phyloP scores from a whole-genome alignment of 2,329 filamentous ascomycete genomes.

The Fusarium albidum region DNA sequence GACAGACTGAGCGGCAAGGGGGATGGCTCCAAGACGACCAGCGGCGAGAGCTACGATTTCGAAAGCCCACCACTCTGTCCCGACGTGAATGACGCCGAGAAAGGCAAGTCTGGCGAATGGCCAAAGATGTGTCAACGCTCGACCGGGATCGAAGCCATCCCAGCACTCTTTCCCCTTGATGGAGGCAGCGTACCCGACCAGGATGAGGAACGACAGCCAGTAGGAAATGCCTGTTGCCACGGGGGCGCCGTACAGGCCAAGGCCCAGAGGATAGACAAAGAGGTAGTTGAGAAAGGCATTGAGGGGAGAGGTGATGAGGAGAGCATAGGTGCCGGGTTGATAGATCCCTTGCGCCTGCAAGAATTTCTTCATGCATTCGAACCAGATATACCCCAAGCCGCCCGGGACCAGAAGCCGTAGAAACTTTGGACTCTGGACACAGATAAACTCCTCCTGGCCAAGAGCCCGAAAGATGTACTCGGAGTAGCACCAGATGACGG shows the following conservation, averaged over 20 bases:
- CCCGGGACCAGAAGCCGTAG: constrained; percentile 79
- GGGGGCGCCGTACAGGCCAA: constrained; percentile 81
- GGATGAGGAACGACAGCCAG: constrained; percentile 81
- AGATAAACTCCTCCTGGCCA: constrained; percentile 82
- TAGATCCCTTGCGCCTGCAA: constrained; percentile 92
- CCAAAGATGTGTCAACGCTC: constrained; percentile 70
- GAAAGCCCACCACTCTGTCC: constrained; percentile 95
- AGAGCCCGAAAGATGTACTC: constrained; percentile 77
- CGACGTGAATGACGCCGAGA: constrained; percentile 82
- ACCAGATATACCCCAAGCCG: constrained; percentile 86
- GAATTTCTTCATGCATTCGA: constrained; percentile 86
- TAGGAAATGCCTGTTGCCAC: constrained; percentile 86
- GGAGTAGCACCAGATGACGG: constrained; percentile 77
- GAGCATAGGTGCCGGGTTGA: constrained; percentile 80
- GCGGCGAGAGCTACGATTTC: constrained; percentile 88
- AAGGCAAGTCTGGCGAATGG: constrained; percentile 79
- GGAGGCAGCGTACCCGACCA: constrained; percentile 77
- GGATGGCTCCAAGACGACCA: constrained; percentile 79
- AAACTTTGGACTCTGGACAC: constrained; percentile 76
- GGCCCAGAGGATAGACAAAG: constrained; percentile 74
- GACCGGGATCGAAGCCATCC: constrained; percentile 73
- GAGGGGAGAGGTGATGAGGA: constrained; percentile 82
- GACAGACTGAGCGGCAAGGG: constrained; percentile 83
- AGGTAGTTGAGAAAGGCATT: constrained; percentile 84
- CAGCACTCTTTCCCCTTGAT: constrained; percentile 78